phyloP scores from a whole-genome alignment of 2,329 filamentous ascomycete species.

The Orbilia oligospora region DNA sequence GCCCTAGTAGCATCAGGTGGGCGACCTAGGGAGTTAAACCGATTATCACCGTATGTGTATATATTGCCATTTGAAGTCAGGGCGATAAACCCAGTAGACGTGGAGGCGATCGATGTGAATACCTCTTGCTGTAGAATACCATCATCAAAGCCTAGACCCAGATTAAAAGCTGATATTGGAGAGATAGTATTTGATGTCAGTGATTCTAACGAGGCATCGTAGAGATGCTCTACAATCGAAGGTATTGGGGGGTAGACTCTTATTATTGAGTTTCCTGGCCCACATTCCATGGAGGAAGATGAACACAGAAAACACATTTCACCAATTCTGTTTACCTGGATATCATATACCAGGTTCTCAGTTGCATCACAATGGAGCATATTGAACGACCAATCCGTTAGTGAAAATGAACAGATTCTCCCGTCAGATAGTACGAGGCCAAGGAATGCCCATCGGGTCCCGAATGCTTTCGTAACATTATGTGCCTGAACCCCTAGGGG shows the following conservation, averaged over 20 bases:
- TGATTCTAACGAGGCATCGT: slow-evolving; percentile 35
- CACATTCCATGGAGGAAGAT: too few relatives aligned
- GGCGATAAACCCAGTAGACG: slow-evolving; percentile 44
- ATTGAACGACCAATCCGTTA: slow-evolving; percentile 22
- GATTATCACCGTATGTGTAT: slow-evolving; percentile 52
- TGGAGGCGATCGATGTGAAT: slow-evolving; percentile 33
- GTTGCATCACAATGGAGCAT: slow-evolving; percentile 2
- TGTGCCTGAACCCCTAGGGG: background rate
- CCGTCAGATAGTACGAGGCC: slow-evolving; percentile 38
- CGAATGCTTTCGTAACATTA: slow-evolving; percentile 39
- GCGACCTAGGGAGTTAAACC: slow-evolving; percentile 51
- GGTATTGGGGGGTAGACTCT: slow-evolving; percentile 25
- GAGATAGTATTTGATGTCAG: background rate
- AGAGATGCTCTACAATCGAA: slow-evolving; percentile 32
- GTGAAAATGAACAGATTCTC: slow-evolving; percentile 27
- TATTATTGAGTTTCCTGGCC: background rate
- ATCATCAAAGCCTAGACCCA: background rate
- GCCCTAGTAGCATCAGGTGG: background rate
- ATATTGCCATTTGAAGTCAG: slow-evolving; percentile 36
- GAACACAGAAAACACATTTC: slow-evolving; percentile 38
- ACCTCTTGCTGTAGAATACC: background rate
- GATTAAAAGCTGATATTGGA: slow-evolving; percentile 24
- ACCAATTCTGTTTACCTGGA: slow-evolving; percentile 35
- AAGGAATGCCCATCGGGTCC: slow-evolving; percentile 47
- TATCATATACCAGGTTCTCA: slow-evolving; percentile 12